Conservation (phyloP, 768 basidiomycete species). For the Porphyrellus cyaneotinctus region DNA sequence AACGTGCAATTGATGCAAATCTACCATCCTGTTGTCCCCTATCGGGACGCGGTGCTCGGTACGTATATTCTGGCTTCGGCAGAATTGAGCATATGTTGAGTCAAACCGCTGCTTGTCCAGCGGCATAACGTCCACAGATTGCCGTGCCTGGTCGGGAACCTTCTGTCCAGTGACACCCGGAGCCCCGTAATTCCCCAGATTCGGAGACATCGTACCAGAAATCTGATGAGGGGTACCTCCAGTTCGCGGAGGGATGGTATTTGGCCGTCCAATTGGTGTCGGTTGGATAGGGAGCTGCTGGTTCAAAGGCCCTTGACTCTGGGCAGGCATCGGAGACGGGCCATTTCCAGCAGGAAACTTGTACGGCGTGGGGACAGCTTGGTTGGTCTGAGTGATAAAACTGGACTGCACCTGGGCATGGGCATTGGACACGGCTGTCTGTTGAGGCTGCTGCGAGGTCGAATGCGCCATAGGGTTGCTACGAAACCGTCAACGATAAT, state of each 20-base stretch:
- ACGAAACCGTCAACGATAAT: slow-evolving; percentile 6
- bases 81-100: slow-evolving; percentile 45
- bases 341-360: slow-evolving; percentile 16
- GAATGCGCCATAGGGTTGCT: slow-evolving; percentile 21
- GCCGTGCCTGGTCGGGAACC: slow-evolving; percentile 16
- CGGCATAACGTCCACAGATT: slow-evolving; percentile 27
- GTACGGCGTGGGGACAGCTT: slow-evolving; percentile 14
- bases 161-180: slow-evolving; percentile 19
- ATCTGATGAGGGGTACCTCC: slow-evolving; percentile 38
- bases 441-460: slow-evolving; percentile 18
- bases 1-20: slow-evolving; percentile 55
- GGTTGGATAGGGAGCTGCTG: slow-evolving; percentile 34
- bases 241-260: slow-evolving; percentile 36
- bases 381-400: slow-evolving; percentile 17
- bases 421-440: slow-evolving; percentile 6
- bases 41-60: slow-evolving; percentile 40
- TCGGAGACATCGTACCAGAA: slow-evolving; percentile 33
- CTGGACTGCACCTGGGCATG: slow-evolving; percentile 21
- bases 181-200: slow-evolving; percentile 24
- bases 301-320: slow-evolving; percentile 14
- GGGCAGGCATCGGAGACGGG: slow-evolving; percentile 21
- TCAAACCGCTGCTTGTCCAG: slow-evolving; percentile 54
- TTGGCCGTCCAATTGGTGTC: slow-evolving; percentile 28
- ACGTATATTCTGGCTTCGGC: slow-evolving; percentile 38
- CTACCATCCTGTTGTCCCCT: slow-evolving; percentile 54